phyloP scores from a whole-genome alignment of 1,284 basidiomycete species.

The Trichosporon inkin region DNA sequence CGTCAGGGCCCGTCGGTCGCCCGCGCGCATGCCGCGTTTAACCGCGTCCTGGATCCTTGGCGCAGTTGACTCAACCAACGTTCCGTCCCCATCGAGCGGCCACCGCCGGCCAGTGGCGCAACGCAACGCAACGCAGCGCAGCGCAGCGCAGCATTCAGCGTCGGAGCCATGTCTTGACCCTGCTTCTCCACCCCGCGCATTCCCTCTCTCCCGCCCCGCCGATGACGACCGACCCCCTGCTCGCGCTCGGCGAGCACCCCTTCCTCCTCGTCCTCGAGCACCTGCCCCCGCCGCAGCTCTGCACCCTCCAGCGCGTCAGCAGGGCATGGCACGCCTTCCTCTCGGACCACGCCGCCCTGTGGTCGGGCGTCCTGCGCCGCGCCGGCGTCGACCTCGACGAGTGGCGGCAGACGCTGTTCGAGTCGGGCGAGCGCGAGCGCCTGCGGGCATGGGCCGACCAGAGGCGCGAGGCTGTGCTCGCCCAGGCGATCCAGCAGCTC shows the following conservation, averaged over 20 bases:
- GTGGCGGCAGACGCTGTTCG: background rate
- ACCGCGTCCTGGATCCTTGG: too few relatives aligned
- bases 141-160: too few relatives aligned
- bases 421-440: background rate
- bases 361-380: background rate
- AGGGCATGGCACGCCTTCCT: background rate
- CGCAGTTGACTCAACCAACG: background rate
- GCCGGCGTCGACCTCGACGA: background rate
- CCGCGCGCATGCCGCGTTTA: too few relatives aligned
- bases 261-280: background rate
- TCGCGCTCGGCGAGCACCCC: constrained; percentile 3
- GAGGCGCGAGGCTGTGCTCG: background rate
- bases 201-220: background rate
- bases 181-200: too few relatives aligned
- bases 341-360: background rate
- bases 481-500: background rate
- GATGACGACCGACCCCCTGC: constrained; percentile 2
- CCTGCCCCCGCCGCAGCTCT: background rate
- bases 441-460: background rate
- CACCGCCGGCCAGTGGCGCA: too few relatives aligned
- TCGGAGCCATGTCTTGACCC: too few relatives aligned
- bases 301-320: background rate
- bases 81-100: background rate
- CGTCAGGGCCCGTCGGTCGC: too few relatives aligned
- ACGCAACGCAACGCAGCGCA: too few relatives aligned